Conservation (phyloP, 73 alveolate species). For the Symbiodinium natans region DNA sequence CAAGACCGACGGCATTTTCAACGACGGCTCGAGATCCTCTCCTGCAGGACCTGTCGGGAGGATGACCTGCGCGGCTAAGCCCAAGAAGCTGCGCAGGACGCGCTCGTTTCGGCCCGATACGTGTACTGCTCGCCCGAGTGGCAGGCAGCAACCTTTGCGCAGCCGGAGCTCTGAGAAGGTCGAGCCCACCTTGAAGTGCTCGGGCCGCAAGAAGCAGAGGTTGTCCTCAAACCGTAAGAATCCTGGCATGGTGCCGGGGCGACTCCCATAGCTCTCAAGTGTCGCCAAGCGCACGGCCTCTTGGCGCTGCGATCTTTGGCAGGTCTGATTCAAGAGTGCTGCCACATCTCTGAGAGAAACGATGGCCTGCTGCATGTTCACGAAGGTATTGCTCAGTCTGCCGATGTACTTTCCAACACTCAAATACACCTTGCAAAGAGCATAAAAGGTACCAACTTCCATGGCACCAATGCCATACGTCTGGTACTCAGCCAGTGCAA, state of each 20-base stretch:
- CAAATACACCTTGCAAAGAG: conserved; percentile 62
- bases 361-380: conserved; percentile 78
- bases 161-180: conserved; percentile 56
- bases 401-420: conserved; percentile 72
- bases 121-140: not conserved
- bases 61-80: conserved; percentile 42
- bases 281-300: not conserved
- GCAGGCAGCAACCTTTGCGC: not conserved
- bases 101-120: not conserved
- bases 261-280: not conserved
- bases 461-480: conserved; percentile 57
- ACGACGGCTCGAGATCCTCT: not conserved
- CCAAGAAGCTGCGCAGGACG: conserved; percentile 59
- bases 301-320: conserved; percentile 49
- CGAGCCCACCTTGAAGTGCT: conserved; percentile 74
- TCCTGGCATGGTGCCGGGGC: conserved; percentile 23
- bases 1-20: not conserved
- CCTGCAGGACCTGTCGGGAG: not conserved
- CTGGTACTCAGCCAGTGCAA: conserved; percentile 72
- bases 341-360: conserved; percentile 72
- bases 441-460: conserved; percentile 79
- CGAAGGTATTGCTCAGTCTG: conserved; percentile 42
- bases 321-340: conserved; percentile 69
- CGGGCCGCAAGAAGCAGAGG: conserved; percentile 77
- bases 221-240: conserved; percentile 34